phyloP scores from a whole-genome alignment of 208 protist species.

The Acanthamoeba healyi region DNA sequence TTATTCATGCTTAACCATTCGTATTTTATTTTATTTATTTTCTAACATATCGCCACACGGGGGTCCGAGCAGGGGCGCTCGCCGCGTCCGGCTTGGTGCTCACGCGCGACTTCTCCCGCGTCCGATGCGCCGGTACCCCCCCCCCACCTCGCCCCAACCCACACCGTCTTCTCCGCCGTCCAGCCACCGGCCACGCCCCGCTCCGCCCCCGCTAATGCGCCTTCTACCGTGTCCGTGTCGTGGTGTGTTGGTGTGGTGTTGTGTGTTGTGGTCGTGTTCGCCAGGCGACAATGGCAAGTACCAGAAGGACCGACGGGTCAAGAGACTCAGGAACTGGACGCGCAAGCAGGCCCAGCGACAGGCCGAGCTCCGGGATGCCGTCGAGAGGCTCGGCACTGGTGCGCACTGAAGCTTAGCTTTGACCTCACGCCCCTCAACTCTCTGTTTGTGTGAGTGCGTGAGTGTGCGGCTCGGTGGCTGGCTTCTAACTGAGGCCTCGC shows the following conservation, averaged over 20 bases:
- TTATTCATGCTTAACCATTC: too few species aligned
- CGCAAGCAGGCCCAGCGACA: constrained; percentile 41
- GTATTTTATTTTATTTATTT: not conserved
- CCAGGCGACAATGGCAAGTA: constrained; percentile 31
- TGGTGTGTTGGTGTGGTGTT: too few species aligned
- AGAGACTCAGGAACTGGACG: constrained; percentile 14
- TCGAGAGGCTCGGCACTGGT: constrained; percentile 6
- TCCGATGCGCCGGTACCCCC: not conserved
- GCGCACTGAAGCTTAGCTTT: too few species aligned
- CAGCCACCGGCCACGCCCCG: not conserved
- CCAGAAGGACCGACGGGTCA: constrained; percentile 19
- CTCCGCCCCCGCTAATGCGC: not conserved
- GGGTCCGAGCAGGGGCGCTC: not conserved
- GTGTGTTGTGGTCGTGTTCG: too few species aligned
- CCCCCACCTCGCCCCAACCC: not conserved
- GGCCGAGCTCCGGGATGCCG: not conserved
- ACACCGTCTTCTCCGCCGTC: not conserved
- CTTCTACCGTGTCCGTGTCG: too few species aligned
- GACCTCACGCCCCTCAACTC: too few species aligned
- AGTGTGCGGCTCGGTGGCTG: not conserved
- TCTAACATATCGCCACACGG: not conserved
- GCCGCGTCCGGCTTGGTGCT: not conserved
- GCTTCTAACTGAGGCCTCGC: not conserved
- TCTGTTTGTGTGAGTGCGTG: not conserved
- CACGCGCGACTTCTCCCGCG: not conserved